Percentiles rank a stretch among this genome's conserved stretches.
Conservation (phyloP, 768 basidiomycete genomes). For the Cubamyces sp. region DNA sequence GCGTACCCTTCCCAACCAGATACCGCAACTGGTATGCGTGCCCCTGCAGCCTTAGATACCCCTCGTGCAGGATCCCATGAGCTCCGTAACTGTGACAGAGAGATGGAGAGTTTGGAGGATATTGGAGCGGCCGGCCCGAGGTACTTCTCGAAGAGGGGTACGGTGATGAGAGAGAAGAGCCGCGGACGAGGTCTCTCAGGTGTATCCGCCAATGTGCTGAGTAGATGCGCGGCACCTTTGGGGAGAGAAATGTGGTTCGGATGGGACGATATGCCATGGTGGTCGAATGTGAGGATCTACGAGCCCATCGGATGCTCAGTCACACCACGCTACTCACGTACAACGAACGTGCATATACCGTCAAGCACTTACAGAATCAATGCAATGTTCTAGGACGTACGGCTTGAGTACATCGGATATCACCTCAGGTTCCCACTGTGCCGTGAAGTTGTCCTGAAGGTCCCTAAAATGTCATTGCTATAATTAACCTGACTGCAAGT, state of each 20-base stretch:
- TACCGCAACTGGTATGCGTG: slow-evolving; percentile 47
- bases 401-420: slow-evolving; percentile 62
- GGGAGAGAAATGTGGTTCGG: slow-evolving; percentile 84
- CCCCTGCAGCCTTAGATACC: background rate
- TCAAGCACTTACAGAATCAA: slow-evolving; percentile 54
- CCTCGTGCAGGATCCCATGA: background rate
- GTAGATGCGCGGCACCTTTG: slow-evolving; percentile 53
- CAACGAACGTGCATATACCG: background rate
- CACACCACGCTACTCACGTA: background rate
- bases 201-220: slow-evolving; percentile 25
- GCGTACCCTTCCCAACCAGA: slow-evolving; percentile 60
- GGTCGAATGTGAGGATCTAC: slow-evolving; percentile 88
- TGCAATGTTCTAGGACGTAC: slow-evolving; percentile 61
- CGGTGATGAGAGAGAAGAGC: slow-evolving; percentile 65
- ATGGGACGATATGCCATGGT: slow-evolving; percentile 75
- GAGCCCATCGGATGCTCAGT: background rate
- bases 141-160: slow-evolving; percentile 64
- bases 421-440: slow-evolving; percentile 61
- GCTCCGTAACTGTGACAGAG: slow-evolving; percentile 13
- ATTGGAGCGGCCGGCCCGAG: slow-evolving; percentile 55
- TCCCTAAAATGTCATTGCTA: slow-evolving; percentile 42
- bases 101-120: slow-evolving; percentile 51
- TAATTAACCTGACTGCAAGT: too few species aligned
- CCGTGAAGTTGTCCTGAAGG: slow-evolving; percentile 76
- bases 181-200: slow-evolving; percentile 37